phyloP scores from a whole-genome alignment of 2,329 filamentous ascomycete genomes.

The Fusarium camptoceras region DNA sequence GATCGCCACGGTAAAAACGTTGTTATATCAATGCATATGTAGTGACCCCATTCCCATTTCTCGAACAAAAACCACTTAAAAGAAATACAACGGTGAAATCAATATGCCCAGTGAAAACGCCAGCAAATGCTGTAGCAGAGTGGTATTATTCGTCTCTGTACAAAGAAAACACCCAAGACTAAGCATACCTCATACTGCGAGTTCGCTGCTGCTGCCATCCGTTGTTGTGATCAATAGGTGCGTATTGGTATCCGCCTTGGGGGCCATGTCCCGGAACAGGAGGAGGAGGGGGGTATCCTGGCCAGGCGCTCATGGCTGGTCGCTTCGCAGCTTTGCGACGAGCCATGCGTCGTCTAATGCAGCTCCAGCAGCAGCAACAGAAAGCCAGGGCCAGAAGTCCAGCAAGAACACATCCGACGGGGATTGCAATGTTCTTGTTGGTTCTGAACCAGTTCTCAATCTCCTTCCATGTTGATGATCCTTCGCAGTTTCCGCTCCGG shows the following conservation, averaged over 20 bases:
- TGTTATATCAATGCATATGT: slow-evolving; percentile 5
- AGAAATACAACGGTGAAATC: slow-evolving; percentile 6
- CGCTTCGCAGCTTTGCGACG: slow-evolving; percentile 45
- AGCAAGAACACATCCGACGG: slow-evolving; percentile 77
- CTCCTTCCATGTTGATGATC: slow-evolving; percentile 75
- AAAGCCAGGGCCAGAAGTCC: slow-evolving; percentile 77
- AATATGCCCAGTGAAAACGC: slow-evolving; percentile 36
- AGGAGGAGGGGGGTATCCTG: slow-evolving; percentile 29
- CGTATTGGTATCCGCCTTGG: slow-evolving; percentile 39
- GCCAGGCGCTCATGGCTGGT: slow-evolving; percentile 45
- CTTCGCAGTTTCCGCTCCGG: slow-evolving; percentile 80
- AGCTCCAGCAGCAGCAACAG: slow-evolving; percentile 72
- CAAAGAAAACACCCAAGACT: slow-evolving; percentile 8
- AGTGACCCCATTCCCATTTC: not conserved
- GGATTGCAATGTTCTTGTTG: slow-evolving; percentile 86
- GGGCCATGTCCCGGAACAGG: not conserved
- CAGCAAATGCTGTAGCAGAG: slow-evolving; percentile 35
- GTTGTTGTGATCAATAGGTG: slow-evolving; percentile 34
- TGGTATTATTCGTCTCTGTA: not conserved
- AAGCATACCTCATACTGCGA: slow-evolving; percentile 50
- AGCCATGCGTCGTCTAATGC: slow-evolving; percentile 45
- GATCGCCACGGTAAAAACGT: slow-evolving; percentile 5
- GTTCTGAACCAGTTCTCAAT: slow-evolving; percentile 80
- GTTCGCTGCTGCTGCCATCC: slow-evolving; percentile 35
- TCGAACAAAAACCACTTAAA: not conserved